These are phyloP conservation scores for Sporothrix humicola DNA, from an alignment of 2,329 filamentous ascomycete species.

Conservation along the genomic window DNA sequence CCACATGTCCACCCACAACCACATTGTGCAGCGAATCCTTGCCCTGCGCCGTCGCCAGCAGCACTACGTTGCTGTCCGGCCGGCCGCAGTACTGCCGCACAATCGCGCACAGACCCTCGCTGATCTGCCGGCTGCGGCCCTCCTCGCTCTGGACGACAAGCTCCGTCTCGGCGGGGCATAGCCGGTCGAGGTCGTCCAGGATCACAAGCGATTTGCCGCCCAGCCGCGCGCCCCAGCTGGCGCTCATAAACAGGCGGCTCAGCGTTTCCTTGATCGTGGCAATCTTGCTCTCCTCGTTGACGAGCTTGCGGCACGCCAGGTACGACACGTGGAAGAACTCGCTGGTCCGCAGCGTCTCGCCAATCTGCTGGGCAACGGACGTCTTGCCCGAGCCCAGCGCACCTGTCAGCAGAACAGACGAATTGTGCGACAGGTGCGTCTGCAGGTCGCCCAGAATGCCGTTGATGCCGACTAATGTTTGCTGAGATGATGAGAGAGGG, in stretches of 20 bases:
- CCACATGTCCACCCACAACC: constrained; percentile 87
- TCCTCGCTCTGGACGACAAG: constrained; percentile 94
- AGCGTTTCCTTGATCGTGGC: constrained; percentile 90
- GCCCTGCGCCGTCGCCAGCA: constrained; percentile 88
- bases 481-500: constrained; percentile 51
- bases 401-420: constrained; percentile 87
- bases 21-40: constrained; percentile 93
- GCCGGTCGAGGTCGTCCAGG: constrained; percentile 88
- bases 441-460: constrained; percentile 72
- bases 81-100: constrained; percentile 82
- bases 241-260: constrained; percentile 81
- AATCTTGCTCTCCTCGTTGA: constrained; percentile 88
- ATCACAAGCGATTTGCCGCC: constrained; percentile 85
- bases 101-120: constrained; percentile 82
- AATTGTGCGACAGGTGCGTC: constrained; percentile 79
- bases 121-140: constrained; percentile 87
- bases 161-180: constrained; percentile 93
- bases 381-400: constrained; percentile 91
- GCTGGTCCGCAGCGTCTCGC: constrained; percentile 72
- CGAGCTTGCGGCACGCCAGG: constrained; percentile 82
- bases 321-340: constrained; percentile 82
- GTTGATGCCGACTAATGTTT: constrained; percentile 83
- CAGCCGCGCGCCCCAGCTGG: constrained; percentile 87
- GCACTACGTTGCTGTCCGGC: constrained; percentile 74
- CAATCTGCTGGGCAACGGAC: constrained; percentile 75